Base-by-base conservation (phyloP, 176 grass and related monocot genomes). In the Puccinellia tenuiflora region DNA sequence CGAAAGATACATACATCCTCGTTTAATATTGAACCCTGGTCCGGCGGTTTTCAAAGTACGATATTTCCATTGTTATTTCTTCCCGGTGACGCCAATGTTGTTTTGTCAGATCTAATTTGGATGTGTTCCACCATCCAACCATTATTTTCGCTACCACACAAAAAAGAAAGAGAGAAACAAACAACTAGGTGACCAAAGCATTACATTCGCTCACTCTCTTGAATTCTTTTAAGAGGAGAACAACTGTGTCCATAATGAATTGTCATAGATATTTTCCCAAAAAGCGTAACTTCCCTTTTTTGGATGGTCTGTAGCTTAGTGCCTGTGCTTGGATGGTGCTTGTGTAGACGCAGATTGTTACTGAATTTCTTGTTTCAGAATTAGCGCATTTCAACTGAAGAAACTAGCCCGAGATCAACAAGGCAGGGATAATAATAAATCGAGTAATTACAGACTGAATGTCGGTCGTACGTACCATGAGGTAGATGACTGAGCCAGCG, bases 401-500 rank as follows among this genome's bases (percentile, higher is more conserved):
- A 54, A 54, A n/a, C 52, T n/a, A 54, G 9, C 46, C 46, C 15
- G 45, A 3, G 13, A 48, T 48, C 46, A 16, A 1, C 1, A 48
- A 48, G 45, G 45, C 13, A 47, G 46, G 15, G 46, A 48, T 48
- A 34, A 34, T n/a, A 34, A 34, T 34, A 40, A 9, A 40, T 40
- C 1, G 8, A 40, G 39, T 40, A 9, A 40, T 40, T 1, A 40
- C 39, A 17, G 60, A 64, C 13, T 17, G 14, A 31, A 63, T 7
- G 54, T 13, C 2, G 10, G 42, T 45, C 2, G 42, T 88, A 98
- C n/a, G 70, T 88, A 98, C 92, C 85, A 75, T 37, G 53, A 95
- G 77, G 88, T 98, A 95, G 40, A 98, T 77, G 60, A 54, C 91
- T 9, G 92, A 93, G 57, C 85, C 88, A 31, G 86, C 82, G 77